A percentile compares a stretch with the other conserved stretches of the same genome.
phyloP scores from a whole-genome alignment of 129 eudicot genomes.

The Artemisia argyi region DNA sequence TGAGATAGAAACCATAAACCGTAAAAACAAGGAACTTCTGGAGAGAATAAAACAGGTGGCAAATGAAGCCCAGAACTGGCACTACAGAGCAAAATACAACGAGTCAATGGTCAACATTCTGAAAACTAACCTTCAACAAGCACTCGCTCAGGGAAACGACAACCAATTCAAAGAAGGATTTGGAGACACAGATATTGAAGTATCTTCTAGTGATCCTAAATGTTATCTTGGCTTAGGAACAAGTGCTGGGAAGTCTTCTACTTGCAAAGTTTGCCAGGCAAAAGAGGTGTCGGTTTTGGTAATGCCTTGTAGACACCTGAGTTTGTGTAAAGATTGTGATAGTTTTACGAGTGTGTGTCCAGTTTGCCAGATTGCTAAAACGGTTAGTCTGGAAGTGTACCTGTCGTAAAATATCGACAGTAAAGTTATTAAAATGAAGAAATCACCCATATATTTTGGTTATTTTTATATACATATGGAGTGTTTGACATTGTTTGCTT shows the following conservation, averaged over 20 bases:
- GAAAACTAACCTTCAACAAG: slow-evolving; percentile 77
- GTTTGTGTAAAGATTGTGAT: slow-evolving; percentile 91
- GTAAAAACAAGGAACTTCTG: slow-evolving; percentile 71
- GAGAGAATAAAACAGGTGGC: slow-evolving; percentile 79
- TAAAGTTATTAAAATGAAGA: slow-evolving; percentile 23
- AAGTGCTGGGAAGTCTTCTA: slow-evolving; percentile 37
- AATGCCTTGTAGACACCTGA: slow-evolving; percentile 98
- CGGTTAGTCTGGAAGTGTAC: slow-evolving; percentile 80
- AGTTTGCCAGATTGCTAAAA: slow-evolving; percentile 68
- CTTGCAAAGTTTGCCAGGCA: slow-evolving; percentile 58
- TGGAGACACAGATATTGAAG: slow-evolving; percentile 85
- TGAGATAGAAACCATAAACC: slow-evolving; percentile 74
- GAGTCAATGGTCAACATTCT: slow-evolving; percentile 77
- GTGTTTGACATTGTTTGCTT: slow-evolving; percentile 2
- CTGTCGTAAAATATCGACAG: slow-evolving; percentile 46
- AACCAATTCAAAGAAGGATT: slow-evolving; percentile 74
- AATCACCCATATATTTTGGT: slow-evolving; percentile 15
- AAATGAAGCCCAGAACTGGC: slow-evolving; percentile 89
- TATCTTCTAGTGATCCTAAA: slow-evolving; percentile 59
- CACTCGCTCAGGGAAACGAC: slow-evolving; percentile 58
- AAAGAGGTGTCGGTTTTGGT: slow-evolving; percentile 79
- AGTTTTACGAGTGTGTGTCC: slow-evolving; percentile 66
- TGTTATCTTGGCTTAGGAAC: slow-evolving; percentile 33
- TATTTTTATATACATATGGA: slow-evolving; percentile 8
- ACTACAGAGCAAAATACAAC: slow-evolving; percentile 81